Conservation (phyloP, 2,329 filamentous ascomycete species). For the Byssothecium circinans region DNA sequence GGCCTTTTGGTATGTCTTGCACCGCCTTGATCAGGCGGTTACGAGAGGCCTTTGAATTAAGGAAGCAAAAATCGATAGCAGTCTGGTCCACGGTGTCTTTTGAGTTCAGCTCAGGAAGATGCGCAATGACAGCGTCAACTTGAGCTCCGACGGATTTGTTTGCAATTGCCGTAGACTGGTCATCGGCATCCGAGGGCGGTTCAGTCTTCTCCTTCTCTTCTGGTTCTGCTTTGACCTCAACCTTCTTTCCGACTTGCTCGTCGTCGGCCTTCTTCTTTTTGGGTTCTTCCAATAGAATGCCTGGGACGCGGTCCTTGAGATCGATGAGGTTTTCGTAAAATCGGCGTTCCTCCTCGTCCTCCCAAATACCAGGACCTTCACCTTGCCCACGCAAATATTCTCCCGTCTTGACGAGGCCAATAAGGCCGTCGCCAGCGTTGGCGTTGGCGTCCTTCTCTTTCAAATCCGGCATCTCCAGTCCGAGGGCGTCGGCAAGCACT, state of each 20-base stretch:
- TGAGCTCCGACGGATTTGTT: constrained; percentile 98
- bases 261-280: constrained; percentile 94
- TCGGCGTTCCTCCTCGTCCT: constrained; percentile 94
- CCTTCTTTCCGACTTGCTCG: constrained; percentile 78
- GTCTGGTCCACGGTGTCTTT: constrained; percentile 92
- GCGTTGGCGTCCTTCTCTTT: constrained; percentile 77
- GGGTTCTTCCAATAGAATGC: constrained; percentile 86
- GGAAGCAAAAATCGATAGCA: constrained; percentile 94
- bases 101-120: constrained; percentile 86
- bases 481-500: constrained; percentile 82
- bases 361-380: constrained; percentile 94
- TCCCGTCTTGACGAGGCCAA: constrained; percentile 90
- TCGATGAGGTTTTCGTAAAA: constrained; percentile 98
- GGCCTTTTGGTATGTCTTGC: constrained; percentile 91
- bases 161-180: constrained; percentile 88
- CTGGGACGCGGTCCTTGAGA: constrained; percentile 91
- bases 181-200: constrained; percentile 62
- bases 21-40: constrained; percentile 91
- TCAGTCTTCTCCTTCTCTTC: constrained; percentile 42
- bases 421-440: constrained; percentile 69
- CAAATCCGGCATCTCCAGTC: constrained; percentile 89
- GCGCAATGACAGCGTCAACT: constrained; percentile 84
- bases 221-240: constrained; percentile 51
- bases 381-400: constrained; percentile 89
- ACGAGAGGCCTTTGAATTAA: constrained; percentile 96